These are phyloP conservation scores for Glarea lozoyensis DNA, from an alignment of 495 filamentous ascomycete species.

Conservation along the genomic window DNA sequence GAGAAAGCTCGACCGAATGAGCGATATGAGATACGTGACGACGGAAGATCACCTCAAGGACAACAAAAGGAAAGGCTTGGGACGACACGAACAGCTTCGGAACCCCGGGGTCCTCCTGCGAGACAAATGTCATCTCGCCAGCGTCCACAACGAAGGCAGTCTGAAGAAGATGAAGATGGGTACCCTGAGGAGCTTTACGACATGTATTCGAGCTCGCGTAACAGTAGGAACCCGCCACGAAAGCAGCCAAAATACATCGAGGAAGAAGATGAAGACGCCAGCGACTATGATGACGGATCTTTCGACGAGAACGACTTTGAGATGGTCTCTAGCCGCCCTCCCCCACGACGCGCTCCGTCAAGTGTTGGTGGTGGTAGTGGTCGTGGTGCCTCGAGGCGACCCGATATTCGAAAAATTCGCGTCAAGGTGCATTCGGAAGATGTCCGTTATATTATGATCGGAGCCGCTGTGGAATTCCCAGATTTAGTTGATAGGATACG, in stretches of 20 bases:
- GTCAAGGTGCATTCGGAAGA: constrained; percentile 90
- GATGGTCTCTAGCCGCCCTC: constrained; percentile 48
- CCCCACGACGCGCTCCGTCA: constrained; percentile 28
- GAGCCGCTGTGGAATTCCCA: constrained; percentile 57
- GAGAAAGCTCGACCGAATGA: constrained; percentile 35
- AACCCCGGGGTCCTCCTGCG: constrained; percentile 24
- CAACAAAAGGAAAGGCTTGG: constrained; percentile 21
- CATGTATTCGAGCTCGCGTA: constrained; percentile 39
- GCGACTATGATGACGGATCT: constrained; percentile 59
- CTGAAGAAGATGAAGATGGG: constrained; percentile 47
- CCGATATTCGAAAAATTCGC: constrained; percentile 53
- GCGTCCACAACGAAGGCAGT: constrained; percentile 16
- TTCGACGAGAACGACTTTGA: constrained; percentile 77
- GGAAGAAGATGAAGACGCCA: constrained; percentile 61
- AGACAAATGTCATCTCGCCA: constrained; percentile 21
- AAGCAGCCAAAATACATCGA: constrained; percentile 55
- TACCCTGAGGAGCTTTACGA: constrained; percentile 64
- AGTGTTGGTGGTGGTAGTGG: constrained; percentile 24
- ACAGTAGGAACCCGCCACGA: constrained; percentile 17
- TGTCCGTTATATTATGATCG: constrained; percentile 89
- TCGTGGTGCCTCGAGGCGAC: constrained; percentile 35
- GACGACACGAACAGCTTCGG: constrained; percentile 24
- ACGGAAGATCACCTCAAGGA: constrained; percentile 10
- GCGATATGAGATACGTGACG: constrained; percentile 35
- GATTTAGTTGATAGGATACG: constrained; percentile 70